A percentile compares a stretch with the other conserved stretches of the same genome.
Evolutionary conservation across 2,329 filamentous ascomycete species (phyloP).

Genomic region (Byssochlamys sp.): DNA sequence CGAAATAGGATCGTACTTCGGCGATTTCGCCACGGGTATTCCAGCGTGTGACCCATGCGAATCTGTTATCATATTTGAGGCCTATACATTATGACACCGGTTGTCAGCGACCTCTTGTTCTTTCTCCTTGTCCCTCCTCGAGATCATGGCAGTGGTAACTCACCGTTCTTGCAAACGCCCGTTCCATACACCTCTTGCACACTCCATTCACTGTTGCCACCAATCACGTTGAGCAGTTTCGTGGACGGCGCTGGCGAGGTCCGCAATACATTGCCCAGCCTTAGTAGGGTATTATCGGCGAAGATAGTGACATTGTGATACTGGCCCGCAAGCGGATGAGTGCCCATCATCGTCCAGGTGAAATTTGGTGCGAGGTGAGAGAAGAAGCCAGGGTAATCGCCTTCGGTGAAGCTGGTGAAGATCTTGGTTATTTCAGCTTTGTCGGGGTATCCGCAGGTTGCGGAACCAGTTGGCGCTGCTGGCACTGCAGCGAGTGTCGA

Average conservation of each 20-base stretch:
- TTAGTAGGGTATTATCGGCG: background rate
- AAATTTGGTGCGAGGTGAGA: background rate
- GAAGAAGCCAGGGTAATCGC: background rate
- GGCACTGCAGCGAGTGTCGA: background rate
- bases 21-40: background rate
- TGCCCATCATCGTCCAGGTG: background rate
- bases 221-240: background rate
- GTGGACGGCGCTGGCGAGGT: background rate
- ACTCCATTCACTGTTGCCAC: background rate
- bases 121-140: background rate
- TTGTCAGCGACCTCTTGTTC: background rate
- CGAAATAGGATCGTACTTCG: background rate
- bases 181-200: background rate
- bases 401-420: background rate
- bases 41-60: background rate
- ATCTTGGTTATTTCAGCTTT: background rate
- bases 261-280: background rate
- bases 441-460: background rate
- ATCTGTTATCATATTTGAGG: background rate
- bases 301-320: background rate
- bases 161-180: background rate
- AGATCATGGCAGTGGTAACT: background rate
- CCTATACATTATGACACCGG: background rate
- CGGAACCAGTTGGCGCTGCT: background rate
- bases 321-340: background rate